Evolutionary conservation across 2,329 filamentous ascomycete species (phyloP).

Genomic region (Cladosporium cucumerinum): DNA sequence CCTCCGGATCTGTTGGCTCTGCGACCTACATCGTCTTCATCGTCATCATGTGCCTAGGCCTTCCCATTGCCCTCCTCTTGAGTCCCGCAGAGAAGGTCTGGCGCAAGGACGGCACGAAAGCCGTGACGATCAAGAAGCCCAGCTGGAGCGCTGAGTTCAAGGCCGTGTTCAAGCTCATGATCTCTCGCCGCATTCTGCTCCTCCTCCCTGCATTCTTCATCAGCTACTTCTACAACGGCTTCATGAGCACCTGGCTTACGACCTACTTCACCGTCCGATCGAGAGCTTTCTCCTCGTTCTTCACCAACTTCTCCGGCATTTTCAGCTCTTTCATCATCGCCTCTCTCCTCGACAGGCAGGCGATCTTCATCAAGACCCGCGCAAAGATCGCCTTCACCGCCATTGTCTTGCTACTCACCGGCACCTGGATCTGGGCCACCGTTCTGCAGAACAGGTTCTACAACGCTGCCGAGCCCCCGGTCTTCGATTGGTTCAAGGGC

Average conservation of each 20-base stretch:
- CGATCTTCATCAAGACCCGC: constrained; percentile 35
- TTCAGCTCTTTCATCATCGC: constrained; percentile 37
- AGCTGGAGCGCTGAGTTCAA: constrained; percentile 25
- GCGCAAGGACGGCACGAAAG: constrained; percentile 41
- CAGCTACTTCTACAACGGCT: constrained; percentile 39
- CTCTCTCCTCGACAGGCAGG: constrained; percentile 33
- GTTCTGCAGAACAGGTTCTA: constrained; percentile 33
- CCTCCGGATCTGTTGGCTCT: constrained; percentile 38
- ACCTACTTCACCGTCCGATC: constrained; percentile 37
- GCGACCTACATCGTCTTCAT: constrained; percentile 48
- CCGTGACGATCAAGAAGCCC: constrained; percentile 27
- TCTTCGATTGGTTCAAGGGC: constrained; percentile 36
- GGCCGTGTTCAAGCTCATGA: constrained; percentile 27
- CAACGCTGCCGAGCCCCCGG: constrained; percentile 27
- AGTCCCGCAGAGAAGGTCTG: constrained; percentile 46
- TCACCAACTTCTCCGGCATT: constrained; percentile 38
- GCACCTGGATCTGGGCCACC: constrained; percentile 37
- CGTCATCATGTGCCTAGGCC: constrained; percentile 47
- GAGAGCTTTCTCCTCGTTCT: constrained; percentile 36
- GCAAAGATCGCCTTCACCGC: constrained; percentile 30
- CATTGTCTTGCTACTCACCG: constrained; percentile 33
- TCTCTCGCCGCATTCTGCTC: constrained; percentile 33
- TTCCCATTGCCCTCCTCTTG: constrained; percentile 43
- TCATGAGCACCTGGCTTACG: constrained; percentile 30
- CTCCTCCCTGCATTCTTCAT: constrained; percentile 33